These are phyloP conservation scores for Colletotrichum zoysiae DNA, from an alignment of 2,329 filamentous ascomycete species.

Conservation along the genomic window DNA sequence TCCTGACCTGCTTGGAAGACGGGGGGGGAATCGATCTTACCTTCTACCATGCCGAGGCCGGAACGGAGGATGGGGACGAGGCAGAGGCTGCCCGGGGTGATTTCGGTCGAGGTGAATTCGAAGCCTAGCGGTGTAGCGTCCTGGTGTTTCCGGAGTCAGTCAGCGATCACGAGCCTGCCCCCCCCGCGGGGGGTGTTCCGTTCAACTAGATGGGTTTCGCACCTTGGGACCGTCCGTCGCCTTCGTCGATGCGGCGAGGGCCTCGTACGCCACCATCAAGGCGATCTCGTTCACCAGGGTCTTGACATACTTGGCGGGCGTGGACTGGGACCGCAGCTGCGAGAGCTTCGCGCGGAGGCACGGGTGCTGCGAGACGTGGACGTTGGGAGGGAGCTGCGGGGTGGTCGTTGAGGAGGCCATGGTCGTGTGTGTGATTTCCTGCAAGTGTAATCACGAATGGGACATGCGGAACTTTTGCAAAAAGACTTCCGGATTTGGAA, in stretches of 20 bases:
- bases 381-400: slow-evolving; percentile 65
- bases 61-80: slow-evolving; percentile 94
- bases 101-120: slow-evolving; percentile 74
- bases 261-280: slow-evolving; percentile 85
- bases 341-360: slow-evolving; percentile 90
- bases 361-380: slow-evolving; percentile 87
- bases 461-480: background rate
- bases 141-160: slow-evolving; percentile 55
- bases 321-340: slow-evolving; percentile 81
- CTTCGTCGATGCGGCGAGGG: slow-evolving; percentile 74
- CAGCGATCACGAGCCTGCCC: background rate
- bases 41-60: slow-evolving; percentile 91
- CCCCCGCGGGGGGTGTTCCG: too few relatives aligned
- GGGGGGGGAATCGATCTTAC: slow-evolving; percentile 52
- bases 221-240: slow-evolving; percentile 73
- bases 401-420: slow-evolving; percentile 50
- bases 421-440: background rate
- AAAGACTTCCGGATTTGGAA: background rate
- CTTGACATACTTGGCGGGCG: slow-evolving; percentile 82
- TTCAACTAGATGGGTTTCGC: background rate
- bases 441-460: background rate
- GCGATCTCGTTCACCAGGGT: slow-evolving; percentile 87
- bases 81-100: slow-evolving; percentile 76
- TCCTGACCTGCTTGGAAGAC: background rate
- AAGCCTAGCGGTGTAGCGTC: slow-evolving; percentile 84